These are phyloP conservation scores for Phoma sp. DNA, from an alignment of 2,329 filamentous ascomycete species.

Conservation along the genomic window DNA sequence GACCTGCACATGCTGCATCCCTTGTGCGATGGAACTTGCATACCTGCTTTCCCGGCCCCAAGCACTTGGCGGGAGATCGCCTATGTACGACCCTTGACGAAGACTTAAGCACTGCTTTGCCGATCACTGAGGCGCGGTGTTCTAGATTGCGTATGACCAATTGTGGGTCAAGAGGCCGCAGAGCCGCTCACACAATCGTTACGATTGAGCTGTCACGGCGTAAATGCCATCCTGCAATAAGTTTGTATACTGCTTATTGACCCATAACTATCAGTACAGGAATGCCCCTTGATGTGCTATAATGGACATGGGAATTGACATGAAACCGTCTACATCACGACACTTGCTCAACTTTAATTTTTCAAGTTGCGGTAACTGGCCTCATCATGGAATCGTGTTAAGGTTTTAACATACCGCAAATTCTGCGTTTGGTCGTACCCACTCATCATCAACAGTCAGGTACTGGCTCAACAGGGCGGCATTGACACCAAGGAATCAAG, in stretches of 20 bases:
- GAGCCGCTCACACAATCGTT: not conserved
- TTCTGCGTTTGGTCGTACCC: too few species aligned
- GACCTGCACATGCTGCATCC: not conserved
- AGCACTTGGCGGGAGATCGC: not conserved
- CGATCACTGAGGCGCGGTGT: not conserved
- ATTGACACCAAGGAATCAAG: not conserved
- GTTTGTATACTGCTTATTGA: not conserved
- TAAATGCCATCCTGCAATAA: not conserved
- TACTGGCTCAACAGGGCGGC: not conserved
- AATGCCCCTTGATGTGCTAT: not conserved
- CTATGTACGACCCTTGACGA: not conserved
- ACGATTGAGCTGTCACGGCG: not conserved
- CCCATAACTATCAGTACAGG: not conserved
- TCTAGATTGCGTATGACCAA: not conserved
- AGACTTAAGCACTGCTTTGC: not conserved
- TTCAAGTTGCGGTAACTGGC: too few species aligned
- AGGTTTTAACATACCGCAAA: too few species aligned
- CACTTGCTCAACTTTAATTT: too few species aligned
- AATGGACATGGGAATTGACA: too few species aligned
- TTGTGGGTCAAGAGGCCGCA: not conserved
- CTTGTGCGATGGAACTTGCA: not conserved
- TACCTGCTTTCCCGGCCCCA: not conserved
- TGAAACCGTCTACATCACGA: too few species aligned
- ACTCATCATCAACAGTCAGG: not conserved
- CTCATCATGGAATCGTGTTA: too few species aligned